phyloP scores from a whole-genome alignment of 352 stramenopile species.

The Saprolegnia parasitica region DNA sequence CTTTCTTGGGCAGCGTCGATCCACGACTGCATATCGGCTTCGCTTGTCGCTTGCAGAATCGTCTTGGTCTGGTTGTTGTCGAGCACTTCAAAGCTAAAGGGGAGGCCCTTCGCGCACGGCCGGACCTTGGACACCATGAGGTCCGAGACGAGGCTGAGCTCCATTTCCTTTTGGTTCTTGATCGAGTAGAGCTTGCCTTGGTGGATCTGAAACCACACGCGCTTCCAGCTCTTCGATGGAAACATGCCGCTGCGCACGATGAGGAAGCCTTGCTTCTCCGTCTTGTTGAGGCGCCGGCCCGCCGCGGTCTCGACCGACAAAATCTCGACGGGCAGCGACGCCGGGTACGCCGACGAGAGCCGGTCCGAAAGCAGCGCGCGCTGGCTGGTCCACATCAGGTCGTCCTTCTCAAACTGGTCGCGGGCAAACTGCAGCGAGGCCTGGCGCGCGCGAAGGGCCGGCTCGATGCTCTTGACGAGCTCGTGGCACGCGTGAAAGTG shows the following conservation, averaged over 20 bases:
- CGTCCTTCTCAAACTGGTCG: conserved; percentile 66
- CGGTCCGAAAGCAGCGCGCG: conserved; percentile 54
- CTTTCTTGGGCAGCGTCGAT: conserved; percentile 74
- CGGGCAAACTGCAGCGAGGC: conserved; percentile 59
- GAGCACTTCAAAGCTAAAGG: conserved; percentile 80
- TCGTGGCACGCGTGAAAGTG: conserved; percentile 81
- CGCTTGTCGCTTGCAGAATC: conserved; percentile 69
- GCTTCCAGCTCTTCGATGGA: conserved; percentile 77
- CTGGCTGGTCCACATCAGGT: conserved; percentile 68
- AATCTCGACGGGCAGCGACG: conserved; percentile 63
- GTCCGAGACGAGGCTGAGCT: conserved; percentile 71
- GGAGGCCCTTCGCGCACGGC: conserved; percentile 50
- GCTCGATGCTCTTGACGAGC: conserved; percentile 71
- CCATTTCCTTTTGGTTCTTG: conserved; percentile 61
- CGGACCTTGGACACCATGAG: conserved; percentile 76
- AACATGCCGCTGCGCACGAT: conserved; percentile 84
- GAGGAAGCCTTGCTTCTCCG: conserved; percentile 75
- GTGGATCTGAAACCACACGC: conserved; percentile 85
- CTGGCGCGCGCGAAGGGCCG: conserved; percentile 57
- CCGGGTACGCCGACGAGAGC: conserved; percentile 41
- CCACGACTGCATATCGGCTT: conserved; percentile 71
- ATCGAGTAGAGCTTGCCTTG: conserved; percentile 80
- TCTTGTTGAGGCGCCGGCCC: conserved; percentile 38
- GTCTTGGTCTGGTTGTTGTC: conserved; percentile 72
- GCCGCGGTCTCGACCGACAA: conserved; percentile 62